A percentile compares a stretch with the other conserved stretches of the same genome.
Conservation (phyloP, 106 monocot genomes). For the Allium cepa region DNA sequence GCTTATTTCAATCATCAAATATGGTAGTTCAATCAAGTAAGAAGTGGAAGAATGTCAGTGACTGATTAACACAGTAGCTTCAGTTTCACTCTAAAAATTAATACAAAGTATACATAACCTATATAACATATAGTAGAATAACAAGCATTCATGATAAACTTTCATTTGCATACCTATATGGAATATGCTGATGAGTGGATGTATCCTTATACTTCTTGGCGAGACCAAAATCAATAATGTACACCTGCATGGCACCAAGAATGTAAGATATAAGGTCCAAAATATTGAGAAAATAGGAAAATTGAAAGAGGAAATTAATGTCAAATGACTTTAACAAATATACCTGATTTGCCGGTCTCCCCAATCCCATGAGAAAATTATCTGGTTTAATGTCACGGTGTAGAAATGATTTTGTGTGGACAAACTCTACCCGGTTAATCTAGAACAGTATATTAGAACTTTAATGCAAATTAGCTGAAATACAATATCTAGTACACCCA, state of each 20-base stretch:
- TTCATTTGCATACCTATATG: constrained; percentile 37
- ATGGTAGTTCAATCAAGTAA: background rate
- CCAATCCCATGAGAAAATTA: constrained; percentile 80
- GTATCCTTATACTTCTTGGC: constrained; percentile 72
- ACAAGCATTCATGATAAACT: no score
- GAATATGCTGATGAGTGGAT: constrained; percentile 64
- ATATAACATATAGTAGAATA: background rate
- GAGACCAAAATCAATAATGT: constrained; percentile 71
- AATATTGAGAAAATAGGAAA: background rate
- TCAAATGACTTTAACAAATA: background rate
- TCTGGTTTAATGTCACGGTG: constrained; percentile 76
- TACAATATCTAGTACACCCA: no score
- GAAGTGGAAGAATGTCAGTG: background rate
- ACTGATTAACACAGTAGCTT: background rate
- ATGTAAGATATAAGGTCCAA: background rate
- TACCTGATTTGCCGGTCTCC: constrained; percentile 64
- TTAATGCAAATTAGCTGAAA: background rate
- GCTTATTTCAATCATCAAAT: no score
- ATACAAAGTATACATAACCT: background rate
- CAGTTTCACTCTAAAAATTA: background rate
- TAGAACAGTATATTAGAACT: background rate
- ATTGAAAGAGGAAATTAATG: background rate
- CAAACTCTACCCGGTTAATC: constrained; percentile 48
- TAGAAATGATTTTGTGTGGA: constrained; percentile 59
- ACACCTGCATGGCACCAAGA: constrained; percentile 29